Base-by-base conservation (phyloP, 208 protist genomes). In the Blastocrithidia nonstop region DNA sequence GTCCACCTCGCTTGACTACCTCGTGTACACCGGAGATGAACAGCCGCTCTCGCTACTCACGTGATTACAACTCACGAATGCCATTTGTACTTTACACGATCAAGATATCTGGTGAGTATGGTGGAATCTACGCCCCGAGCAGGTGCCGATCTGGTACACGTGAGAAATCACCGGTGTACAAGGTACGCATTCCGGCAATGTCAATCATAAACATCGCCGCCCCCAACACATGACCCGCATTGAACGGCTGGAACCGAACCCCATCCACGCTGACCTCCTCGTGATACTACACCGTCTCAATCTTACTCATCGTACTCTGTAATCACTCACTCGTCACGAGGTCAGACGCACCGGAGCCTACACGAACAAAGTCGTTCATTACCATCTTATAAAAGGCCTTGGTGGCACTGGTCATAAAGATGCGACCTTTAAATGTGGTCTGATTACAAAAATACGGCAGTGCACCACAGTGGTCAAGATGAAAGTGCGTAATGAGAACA, bases 131-230 rank as follows among this genome's bases (percentile, higher is more conserved):
- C 3, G 98, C 98, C 3, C 93, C 95, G 47, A 97, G 88, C 28
- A 99, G 71, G 63, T 99, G 97, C 37, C 97, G 76, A 66, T 99
- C 98, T 22, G 96, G 84, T 11, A 97, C 72, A 31, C 94, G 71
- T 9, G 93, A 97, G 61, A 97, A 99, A 56, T 99, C 97, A 20
- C 98, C 98, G 3, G 98, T 99, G 78, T 99, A 99, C 9, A 99
- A 72, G 13, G 94, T 79, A 16, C 74, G 72, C 55, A 97, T 89
- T 19, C 96, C 96, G 0, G 88, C 96, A 55, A 99, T 98, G 49
- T 99, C 95, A 27, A 99, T 72, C 57, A 96, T 88, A 62, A 98
- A 99, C 94, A 99, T 99, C 27, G 95, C 94, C 4, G 97, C 98
- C 2, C 88, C 87, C n/a, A 97, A 73, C 15, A 97, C 92, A 53